Percentiles rank a stretch among this genome's conserved stretches.
phyloP scores from a whole-genome alignment of 495 filamentous ascomycete genomes.

The Daldinia bambusicola region DNA sequence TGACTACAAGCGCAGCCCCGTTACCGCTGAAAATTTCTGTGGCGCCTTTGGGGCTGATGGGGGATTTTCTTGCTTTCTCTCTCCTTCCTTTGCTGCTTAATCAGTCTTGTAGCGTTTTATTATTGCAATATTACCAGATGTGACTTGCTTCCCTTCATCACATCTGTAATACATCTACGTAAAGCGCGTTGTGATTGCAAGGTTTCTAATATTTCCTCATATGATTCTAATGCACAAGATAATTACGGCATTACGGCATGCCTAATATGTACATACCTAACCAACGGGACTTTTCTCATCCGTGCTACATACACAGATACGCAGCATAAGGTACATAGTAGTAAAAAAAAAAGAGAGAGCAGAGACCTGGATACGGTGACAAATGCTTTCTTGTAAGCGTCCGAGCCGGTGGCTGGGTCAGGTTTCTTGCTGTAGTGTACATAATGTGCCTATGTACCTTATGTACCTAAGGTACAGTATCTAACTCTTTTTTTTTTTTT shows the following conservation, averaged over 20 bases:
- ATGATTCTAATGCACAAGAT: conserved; percentile 4
- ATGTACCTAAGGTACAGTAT: no score
- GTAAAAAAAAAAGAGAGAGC: neutral
- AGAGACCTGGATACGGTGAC: conserved; percentile 4
- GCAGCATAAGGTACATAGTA: neutral
- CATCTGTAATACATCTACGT: conserved; percentile 1
- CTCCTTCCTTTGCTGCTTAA: conserved; percentile 10
- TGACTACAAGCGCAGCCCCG: conserved; percentile 16
- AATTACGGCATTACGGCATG: conserved; percentile 15
- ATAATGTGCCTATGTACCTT: neutral
- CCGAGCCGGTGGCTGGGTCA: conserved; percentile 5
- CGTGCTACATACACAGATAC: neutral
- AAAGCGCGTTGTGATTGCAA: conserved; percentile 12
- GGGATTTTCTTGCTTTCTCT: conserved; percentile 4
- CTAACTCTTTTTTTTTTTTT: no score
- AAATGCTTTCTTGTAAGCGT: conserved; percentile 14
- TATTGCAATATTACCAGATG: conserved; percentile 17
- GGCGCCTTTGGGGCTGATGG: conserved; percentile 40
- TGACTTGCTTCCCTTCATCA: conserved; percentile 6
- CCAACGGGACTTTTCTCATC: neutral
- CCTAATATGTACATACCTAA: neutral
- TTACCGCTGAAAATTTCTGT: conserved; percentile 32
- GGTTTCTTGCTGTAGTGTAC: neutral
- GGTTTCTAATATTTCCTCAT: conserved; percentile 5
- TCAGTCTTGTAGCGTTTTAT: conserved; percentile 2